These are phyloP conservation scores for Sonneratia alba DNA, from an alignment of 345 rosid genomes.

Conservation along the genomic window DNA sequence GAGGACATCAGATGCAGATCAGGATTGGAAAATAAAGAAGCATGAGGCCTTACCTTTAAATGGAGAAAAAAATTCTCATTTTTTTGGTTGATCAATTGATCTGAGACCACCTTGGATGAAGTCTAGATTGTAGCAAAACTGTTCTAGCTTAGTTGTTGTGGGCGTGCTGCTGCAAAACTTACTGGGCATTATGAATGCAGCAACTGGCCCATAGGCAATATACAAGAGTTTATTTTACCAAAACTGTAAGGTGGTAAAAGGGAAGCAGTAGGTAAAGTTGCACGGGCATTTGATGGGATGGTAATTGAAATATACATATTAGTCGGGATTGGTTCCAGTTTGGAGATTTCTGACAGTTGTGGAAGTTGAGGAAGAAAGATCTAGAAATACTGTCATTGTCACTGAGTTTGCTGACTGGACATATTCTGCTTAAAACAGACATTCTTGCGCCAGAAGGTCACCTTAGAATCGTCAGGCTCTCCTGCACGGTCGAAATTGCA, in stretches of 20 bases:
- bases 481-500: slow-evolving; percentile 33
- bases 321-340: not conserved
- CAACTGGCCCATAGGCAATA: not conserved
- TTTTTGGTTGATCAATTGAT: not conserved
- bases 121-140: too few species aligned
- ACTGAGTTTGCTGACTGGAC: not conserved
- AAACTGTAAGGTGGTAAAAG: too few species aligned
- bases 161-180: not conserved
- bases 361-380: not conserved
- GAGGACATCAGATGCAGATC: not conserved
- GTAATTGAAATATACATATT: too few species aligned
- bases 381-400: not conserved
- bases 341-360: not conserved
- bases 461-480: slow-evolving; percentile 49
- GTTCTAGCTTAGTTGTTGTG: not conserved
- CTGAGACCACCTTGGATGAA: too few species aligned
- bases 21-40: not conserved
- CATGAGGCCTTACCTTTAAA: not conserved
- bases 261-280: not conserved
- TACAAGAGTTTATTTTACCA: not conserved
- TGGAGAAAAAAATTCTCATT: not conserved
- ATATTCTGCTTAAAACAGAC: slow-evolving; percentile 41
- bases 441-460: slow-evolving; percentile 83
- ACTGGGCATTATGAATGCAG: not conserved
- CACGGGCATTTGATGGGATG: not conserved